Conservation (phyloP, 306 rosid species). For the Crotalaria pallida region DNA sequence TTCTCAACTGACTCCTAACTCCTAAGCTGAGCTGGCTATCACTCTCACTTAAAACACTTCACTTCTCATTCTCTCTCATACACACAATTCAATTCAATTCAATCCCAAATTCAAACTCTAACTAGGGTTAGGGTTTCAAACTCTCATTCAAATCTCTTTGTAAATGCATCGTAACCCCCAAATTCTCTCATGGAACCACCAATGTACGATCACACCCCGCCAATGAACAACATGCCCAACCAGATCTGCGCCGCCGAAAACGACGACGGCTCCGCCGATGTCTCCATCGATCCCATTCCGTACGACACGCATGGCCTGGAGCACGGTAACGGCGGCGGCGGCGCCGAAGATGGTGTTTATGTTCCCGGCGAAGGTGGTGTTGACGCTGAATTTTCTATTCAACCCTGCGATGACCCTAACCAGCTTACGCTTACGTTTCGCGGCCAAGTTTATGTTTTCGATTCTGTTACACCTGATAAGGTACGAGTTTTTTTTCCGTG, state of each 20-base stretch:
- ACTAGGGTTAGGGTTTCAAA: slow-evolving; percentile 35
- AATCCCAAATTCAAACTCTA: not conserved
- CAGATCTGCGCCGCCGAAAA: slow-evolving; percentile 55
- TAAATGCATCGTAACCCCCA: slow-evolving; percentile 38
- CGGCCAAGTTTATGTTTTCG: slow-evolving; percentile 88
- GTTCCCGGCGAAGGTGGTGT: slow-evolving; percentile 26
- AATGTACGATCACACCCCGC: slow-evolving; percentile 61
- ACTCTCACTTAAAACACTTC: not conserved
- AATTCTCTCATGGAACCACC: slow-evolving; percentile 27
- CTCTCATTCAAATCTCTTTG: not conserved
- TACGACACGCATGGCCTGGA: slow-evolving; percentile 52
- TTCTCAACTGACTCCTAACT: too few species aligned
- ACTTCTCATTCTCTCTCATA: not conserved
- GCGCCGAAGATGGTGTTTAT: slow-evolving; percentile 45
- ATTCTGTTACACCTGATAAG: slow-evolving; percentile 84
- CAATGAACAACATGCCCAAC: slow-evolving; percentile 37
- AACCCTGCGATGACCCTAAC: slow-evolving; percentile 37
- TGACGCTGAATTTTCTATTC: slow-evolving; percentile 25
- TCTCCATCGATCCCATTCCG: slow-evolving; percentile 40
- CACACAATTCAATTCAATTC: not conserved
- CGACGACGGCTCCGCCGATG: slow-evolving; percentile 29
- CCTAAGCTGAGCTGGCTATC: not conserved
- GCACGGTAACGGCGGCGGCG: slow-evolving; percentile 34
- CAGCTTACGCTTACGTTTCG: slow-evolving; percentile 93
- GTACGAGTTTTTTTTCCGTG: slow-evolving; percentile 19